Percentiles rank a stretch among this genome's conserved stretches.
These are phyloP conservation scores for Mrakia blollopis DNA, from an alignment of 768 basidiomycete genomes.

Conservation along the genomic window DNA sequence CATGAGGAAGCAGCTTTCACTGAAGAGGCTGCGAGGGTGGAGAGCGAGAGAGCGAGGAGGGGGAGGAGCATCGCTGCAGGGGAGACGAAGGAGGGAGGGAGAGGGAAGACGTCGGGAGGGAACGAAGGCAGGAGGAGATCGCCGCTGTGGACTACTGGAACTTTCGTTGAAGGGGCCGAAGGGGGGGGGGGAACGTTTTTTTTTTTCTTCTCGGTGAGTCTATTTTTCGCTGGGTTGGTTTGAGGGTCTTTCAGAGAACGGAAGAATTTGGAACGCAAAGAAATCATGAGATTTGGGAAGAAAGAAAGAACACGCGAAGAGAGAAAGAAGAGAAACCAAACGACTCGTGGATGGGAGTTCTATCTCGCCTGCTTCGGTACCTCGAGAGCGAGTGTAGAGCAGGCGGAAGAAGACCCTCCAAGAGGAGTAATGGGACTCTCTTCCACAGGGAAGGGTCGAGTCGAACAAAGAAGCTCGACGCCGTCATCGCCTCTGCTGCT, in stretches of 20 bases:
- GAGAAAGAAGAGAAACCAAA: too few relatives aligned
- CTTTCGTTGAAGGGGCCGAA: neutral
- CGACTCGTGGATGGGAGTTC: too few relatives aligned
- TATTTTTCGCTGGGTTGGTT: neutral
- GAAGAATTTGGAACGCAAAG: neutral
- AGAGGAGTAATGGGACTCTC: too few relatives aligned
- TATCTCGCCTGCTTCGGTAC: too few relatives aligned
- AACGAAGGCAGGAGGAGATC: neutral
- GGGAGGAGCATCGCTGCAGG: neutral
- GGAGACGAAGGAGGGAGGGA: neutral
- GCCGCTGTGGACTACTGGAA: too few relatives aligned
- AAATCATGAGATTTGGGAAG: too few relatives aligned
- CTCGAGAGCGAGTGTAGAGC: too few relatives aligned
- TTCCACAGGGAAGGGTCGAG: too few relatives aligned
- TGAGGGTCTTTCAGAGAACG: neutral
- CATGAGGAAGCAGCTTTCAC: constrained; percentile 2
- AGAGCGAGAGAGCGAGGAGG: constrained; percentile 5
- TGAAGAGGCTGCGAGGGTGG: neutral
- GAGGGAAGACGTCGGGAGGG: neutral
- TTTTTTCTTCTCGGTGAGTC: neutral
- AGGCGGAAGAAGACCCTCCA: too few relatives aligned
- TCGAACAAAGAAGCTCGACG: too few relatives aligned
- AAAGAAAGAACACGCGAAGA: too few relatives aligned
- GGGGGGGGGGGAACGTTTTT: neutral
- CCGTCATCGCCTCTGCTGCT: too few relatives aligned